Conservation (phyloP, 106 monocot species). For the Dendrobium chrysotoxum region DNA sequence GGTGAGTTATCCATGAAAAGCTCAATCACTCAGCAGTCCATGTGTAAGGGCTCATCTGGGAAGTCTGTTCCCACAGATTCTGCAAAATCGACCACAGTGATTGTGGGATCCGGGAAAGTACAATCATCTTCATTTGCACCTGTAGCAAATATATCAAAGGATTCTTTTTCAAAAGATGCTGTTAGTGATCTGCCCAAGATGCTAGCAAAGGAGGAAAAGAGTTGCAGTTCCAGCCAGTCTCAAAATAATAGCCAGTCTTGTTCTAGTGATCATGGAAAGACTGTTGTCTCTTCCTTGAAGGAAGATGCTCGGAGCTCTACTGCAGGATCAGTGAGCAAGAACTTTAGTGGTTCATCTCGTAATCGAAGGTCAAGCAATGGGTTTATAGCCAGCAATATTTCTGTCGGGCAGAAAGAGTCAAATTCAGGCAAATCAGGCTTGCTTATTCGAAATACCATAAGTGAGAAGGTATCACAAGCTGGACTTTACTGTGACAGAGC, state of each 20-base stretch:
- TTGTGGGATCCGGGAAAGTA: conserved; percentile 31
- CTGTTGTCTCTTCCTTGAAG: conserved; percentile 31
- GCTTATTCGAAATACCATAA: conserved; percentile 13
- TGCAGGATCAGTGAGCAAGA: conserved; percentile 39
- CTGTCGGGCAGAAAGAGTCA: conserved; percentile 29
- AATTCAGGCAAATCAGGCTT: conserved; percentile 25
- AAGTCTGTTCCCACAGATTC: conserved; percentile 17
- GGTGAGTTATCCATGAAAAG: conserved; percentile 26
- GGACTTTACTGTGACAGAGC: conserved; percentile 37
- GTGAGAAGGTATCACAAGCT: conserved; percentile 36
- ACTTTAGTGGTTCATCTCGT: conserved; percentile 33
- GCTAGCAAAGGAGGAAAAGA: conserved; percentile 53
- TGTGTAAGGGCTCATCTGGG: conserved; percentile 30
- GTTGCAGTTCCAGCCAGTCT: conserved; percentile 24
- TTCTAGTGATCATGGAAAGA: conserved; percentile 48
- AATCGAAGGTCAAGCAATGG: conserved; percentile 58
- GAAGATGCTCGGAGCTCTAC: conserved; percentile 50
- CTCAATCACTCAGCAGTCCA: conserved; percentile 20
- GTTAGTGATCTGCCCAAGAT: conserved; percentile 17
- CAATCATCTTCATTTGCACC: conserved; percentile 17
- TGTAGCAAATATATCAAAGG: conserved; percentile 32
- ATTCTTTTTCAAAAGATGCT: conserved; percentile 23
- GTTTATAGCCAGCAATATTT: conserved; percentile 4
- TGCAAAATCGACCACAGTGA: conserved; percentile 12
- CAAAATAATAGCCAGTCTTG: conserved; percentile 26